Base-by-base conservation (phyloP, 2,329 filamentous ascomycete species). In the Colletotrichum sp. region DNA sequence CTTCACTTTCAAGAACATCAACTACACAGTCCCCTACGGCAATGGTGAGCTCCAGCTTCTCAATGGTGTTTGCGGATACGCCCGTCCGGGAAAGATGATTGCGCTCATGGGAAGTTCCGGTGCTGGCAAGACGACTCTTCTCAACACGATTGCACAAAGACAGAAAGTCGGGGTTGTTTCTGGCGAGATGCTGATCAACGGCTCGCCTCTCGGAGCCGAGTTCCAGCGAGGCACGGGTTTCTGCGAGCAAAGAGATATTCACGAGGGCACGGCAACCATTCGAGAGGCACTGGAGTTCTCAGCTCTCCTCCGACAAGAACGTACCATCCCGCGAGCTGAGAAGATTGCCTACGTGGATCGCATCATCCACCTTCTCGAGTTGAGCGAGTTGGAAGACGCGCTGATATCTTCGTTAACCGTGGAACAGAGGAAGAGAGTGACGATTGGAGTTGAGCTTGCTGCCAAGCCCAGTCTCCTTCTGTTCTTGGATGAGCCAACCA, bases 51-150 rank as follows among this genome's bases (percentile, higher is more conserved):
- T 67, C 5, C 64, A 68, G 9, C 75, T 78, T 8, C 65, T 78
- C 18, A 60, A 75, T 60, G 57, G 57, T 7, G 91, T 97, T 75
- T 93, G 89, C 73, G 95, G 95, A 2, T 96, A 95, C 79, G 95
- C 92, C 2, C 96, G 95, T 80, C 95, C 95, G 1, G 95, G 95
- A 22, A 85, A 94, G 22, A 93, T 98, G 90, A 92, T 95, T 59
- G 95, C 95, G 1, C 86, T 98, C 2, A 95, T 97, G 88, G 95
- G 95, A 70, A 94, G 94, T 3, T 95, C 92, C 6, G 95, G 94
- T 59, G 95, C 95, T 10, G 95, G 95, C 15, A 98, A 98, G 85
- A 96, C 95, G 0, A 97, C 95, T 0, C 86, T 98, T 0, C 88
- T 98, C 22, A 96, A 97, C 83, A 95, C 94, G 0, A 82, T 91